A percentile compares a stretch with the other conserved stretches of the same genome.
Conservation (phyloP, 805 yeast genomes). For the Saturnispora sanitii region DNA sequence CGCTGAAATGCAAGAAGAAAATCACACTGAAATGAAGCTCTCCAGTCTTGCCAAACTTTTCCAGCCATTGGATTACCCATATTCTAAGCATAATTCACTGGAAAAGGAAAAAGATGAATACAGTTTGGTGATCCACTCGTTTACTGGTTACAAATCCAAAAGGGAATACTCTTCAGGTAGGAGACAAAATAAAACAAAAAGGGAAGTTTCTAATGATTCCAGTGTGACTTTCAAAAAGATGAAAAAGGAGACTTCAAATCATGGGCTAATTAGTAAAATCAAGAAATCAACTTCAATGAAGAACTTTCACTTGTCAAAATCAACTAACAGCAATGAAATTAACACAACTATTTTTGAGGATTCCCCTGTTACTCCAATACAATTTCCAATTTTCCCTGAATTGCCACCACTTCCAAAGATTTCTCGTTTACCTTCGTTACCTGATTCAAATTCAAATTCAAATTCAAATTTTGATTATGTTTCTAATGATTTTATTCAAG, state of each 20-base stretch:
- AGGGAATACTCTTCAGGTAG: not conserved
- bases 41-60: not conserved
- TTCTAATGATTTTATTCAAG: not conserved
- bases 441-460: too few relatives aligned
- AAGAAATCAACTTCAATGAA: constrained; percentile 2
- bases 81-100: too few relatives aligned
- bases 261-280: not conserved
- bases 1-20: too few relatives aligned
- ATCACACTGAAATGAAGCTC: not conserved
- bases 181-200: not conserved
- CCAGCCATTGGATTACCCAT: too few relatives aligned
- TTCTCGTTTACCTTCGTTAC: not conserved
- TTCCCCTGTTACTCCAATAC: not conserved
- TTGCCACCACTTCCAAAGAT: not conserved
- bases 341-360: too few relatives aligned
- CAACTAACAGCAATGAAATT: not conserved
- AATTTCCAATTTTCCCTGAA: not conserved
- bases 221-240: not conserved
- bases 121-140: not conserved
- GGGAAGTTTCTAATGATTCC: not conserved
- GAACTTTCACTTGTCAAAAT: not conserved
- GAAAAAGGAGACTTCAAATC: not conserved
- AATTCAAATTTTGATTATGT: not conserved
- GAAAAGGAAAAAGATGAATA: not conserved
- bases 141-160: not conserved